Conservation (phyloP, 139 green algal genomes). For the Nannochloris sp. region DNA sequence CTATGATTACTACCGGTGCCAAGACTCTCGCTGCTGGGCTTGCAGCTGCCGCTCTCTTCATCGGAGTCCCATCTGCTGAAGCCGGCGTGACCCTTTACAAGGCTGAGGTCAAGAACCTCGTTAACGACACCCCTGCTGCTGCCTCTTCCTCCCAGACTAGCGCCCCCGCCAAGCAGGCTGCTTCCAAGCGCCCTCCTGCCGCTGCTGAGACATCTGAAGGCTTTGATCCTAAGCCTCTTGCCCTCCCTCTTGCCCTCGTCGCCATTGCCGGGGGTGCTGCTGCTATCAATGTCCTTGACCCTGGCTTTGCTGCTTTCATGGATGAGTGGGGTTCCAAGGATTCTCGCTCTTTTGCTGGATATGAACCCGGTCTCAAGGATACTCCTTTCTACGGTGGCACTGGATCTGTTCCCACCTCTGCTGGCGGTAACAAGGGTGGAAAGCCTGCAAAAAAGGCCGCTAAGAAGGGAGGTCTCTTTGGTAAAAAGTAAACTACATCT, state of each 20-base stretch:
- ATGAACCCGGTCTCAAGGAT: constrained; percentile 26
- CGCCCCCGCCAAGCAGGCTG: not conserved
- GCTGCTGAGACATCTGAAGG: constrained; percentile 25
- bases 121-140: constrained; percentile 13
- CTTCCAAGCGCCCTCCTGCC: constrained; percentile 28
- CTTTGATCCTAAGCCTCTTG: constrained; percentile 9
- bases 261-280: constrained; percentile 1
- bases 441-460: not conserved
- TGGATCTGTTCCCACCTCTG: constrained; percentile 2
- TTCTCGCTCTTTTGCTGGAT: constrained; percentile 8
- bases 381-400: constrained; percentile 25
- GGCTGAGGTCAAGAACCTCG: constrained; percentile 33
- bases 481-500: not conserved
- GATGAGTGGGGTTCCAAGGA: constrained; percentile 3
- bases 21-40: constrained; percentile 4
- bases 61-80: constrained; percentile 5
- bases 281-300: constrained; percentile 6
- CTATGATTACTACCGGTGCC: not conserved
- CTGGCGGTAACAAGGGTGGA: not conserved
- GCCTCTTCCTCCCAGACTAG: not conserved
- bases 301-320: constrained; percentile 15
- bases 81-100: constrained; percentile 21
- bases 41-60: constrained; percentile 2
- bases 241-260: constrained; percentile 14
- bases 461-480: not conserved